Conservation (phyloP, 2,329 filamentous ascomycete species). For the Diplocarpon rosae region DNA sequence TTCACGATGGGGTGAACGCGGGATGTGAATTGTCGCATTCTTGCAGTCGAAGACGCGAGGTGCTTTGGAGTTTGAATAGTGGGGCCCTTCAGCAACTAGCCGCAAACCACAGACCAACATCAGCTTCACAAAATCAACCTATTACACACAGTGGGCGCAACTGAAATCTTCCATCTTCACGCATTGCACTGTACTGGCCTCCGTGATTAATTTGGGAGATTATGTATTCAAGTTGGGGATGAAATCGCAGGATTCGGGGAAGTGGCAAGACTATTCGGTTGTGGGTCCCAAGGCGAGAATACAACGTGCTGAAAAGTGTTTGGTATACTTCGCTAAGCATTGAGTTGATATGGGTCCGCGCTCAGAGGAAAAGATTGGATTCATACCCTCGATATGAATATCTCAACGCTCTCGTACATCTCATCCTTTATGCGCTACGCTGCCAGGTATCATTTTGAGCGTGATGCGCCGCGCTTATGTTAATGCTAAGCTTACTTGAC, state of each 20-base stretch:
- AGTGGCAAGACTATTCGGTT: background rate
- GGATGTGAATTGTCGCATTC: slow-evolving; percentile 4
- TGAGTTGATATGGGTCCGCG: too few relatives aligned
- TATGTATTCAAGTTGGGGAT: slow-evolving; percentile 3
- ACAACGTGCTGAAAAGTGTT: too few relatives aligned
- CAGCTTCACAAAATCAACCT: background rate
- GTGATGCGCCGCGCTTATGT: background rate
- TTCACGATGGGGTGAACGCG: background rate
- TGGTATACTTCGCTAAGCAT: too few relatives aligned
- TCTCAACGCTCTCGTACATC: slow-evolving; percentile 5
- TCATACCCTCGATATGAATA: background rate
- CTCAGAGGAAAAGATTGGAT: too few relatives aligned
- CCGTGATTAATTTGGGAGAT: slow-evolving; percentile 4
- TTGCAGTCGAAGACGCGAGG: slow-evolving; percentile 3
- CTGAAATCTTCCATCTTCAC: slow-evolving; percentile 7
- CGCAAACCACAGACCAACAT: background rate
- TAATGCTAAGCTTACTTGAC: background rate
- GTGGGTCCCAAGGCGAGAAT: too few relatives aligned
- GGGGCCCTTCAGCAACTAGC: background rate
- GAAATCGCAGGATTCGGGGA: background rate
- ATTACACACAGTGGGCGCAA: background rate
- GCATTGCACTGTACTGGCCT: slow-evolving; percentile 7
- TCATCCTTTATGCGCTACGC: slow-evolving; percentile 7
- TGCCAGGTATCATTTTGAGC: slow-evolving; percentile 7
- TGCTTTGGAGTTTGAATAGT: background rate